Evolutionary conservation across 179 eudicot species (phyloP), one percentile per base, ranked within the genome.

Genomic region (Heliamphora ciliata): DNA sequence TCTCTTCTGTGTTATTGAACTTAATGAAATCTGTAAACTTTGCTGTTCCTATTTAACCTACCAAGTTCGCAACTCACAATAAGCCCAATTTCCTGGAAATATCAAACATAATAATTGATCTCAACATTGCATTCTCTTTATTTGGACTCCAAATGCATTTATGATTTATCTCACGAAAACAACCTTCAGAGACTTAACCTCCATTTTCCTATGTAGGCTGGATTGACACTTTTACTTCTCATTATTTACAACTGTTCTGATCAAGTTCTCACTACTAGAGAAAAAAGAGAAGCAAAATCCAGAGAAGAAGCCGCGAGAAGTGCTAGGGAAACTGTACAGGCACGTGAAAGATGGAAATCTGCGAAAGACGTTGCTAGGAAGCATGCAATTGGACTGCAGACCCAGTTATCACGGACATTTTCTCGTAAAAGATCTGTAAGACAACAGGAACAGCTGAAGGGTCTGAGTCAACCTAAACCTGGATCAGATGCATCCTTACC

Each of bases 191-290:
- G 54, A 56, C 64, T 75, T n/a, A 70, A 48, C 64, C 50, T 83
- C 66, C 69, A 17, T 73, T 60, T 78, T 13, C 40, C 61, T 21
- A 47, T 85, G 82, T 82, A 94, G 98, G 95, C 56, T 78, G 97
- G 84, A 6, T 79, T 94, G 71, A 88, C 89, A 55, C 83, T 92
- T 47, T 15, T 91, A 61, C 95, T 94, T 70, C 77, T 94, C 79
- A 86, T 94, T 69, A 88, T 94, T 59, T 94, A 94, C 85, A 94
- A 94, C 80, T 94, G 95, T 76, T 93, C 97, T 21, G 97, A 93
- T 65, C 93, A 86, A 84, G 92, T 91, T 52, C 85, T 94, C 76
- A 79, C 87, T 17, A 84, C 82, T 17, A 84, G 93, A 87, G 96
- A 92, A 80, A 91, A 85, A 77, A 86, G 86, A 69, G 87, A 86